Evolutionary conservation across 179 eudicot genomes (phyloP).

Genomic region (Nepenthes alata): DNA sequence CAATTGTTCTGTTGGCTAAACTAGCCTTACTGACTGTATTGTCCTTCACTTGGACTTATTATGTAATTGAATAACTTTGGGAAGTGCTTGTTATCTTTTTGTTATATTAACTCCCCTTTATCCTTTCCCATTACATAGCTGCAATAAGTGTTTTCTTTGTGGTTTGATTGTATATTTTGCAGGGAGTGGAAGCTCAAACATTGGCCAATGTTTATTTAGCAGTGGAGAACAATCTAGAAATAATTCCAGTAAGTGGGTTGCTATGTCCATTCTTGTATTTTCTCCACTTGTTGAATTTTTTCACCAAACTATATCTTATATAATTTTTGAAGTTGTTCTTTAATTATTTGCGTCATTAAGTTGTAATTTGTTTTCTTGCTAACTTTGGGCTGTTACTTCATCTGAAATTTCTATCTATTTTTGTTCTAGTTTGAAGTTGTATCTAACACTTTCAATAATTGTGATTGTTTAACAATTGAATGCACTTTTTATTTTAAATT

Average conservation of each 20-base stretch:
- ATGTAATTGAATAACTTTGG: too few relatives aligned
- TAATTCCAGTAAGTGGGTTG: constrained; percentile 67
- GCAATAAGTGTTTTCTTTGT: too few relatives aligned
- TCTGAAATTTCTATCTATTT: too few relatives aligned
- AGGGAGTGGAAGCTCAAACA: constrained; percentile 99
- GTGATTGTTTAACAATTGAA: too few relatives aligned
- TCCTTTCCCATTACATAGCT: neutral
- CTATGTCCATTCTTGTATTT: neutral
- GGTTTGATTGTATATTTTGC: constrained; percentile 8
- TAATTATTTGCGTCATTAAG: too few relatives aligned
- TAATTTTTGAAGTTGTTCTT: too few relatives aligned
- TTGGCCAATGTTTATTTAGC: constrained; percentile 93
- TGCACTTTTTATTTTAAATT: too few relatives aligned
- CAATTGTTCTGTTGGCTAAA: neutral
- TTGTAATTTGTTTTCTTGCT: too few relatives aligned
- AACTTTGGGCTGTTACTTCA: neutral
- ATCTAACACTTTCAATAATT: too few relatives aligned
- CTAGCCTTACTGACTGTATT: neutral
- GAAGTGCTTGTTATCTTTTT: neutral
- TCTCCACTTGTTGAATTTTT: neutral
- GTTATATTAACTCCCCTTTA: neutral
- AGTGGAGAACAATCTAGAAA: constrained; percentile 86
- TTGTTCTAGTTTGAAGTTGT: too few relatives aligned
- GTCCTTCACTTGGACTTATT: neutral
- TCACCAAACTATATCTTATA: too few relatives aligned